Evolutionary conservation across 2,329 filamentous ascomycete species (phyloP), one percentile per base, ranked within the genome.

Genomic region (Chaetomiaceae sp.): DNA sequence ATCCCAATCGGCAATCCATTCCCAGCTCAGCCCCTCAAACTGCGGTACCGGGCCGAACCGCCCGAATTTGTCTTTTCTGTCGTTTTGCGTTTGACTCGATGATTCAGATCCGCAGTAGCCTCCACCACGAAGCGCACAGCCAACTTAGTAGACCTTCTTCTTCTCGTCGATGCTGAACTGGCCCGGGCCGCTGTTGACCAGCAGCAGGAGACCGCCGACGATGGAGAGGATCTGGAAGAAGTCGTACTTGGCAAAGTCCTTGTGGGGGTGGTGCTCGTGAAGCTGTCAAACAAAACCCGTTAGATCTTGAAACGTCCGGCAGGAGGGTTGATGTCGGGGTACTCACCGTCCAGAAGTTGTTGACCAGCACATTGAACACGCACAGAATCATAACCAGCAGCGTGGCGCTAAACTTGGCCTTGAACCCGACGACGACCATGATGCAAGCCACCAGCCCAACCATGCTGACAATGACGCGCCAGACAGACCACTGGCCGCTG

Each of bases 171-270:
- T 92, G 71, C 89, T 95, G 80, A 97, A 88, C 73, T 96, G 91
- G 60, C 94, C 94, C 9, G 94, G 94, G 58, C 94, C 94, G 83
- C 94, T 96, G 83, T 99, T 99, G 75, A 97, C 91, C 62, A 99
- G 83, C 62, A 99, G 85, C 54, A 99, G 81, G 54, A 99, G 88
- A 71, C 94, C 94, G 61, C 94, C 94, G 62, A 97, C 92, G 70
- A 99, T 99, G 48, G 94, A 99, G 51, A 99, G 81, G 65, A 97
- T 96, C 79, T 99, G 94, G 85, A 99, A 99, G 81, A 99, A 99
- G 72, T 99, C 94, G 82, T 99, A 99, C 78, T 99, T 99, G 79
- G 94, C 94, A 70, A 99, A 99, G 74, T 99, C 94, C 83, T 97
- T 97, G 81, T 97, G 92, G 45, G 94, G 94, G 78, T 99, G 94